A percentile compares a stretch with the other conserved stretches of the same genome.
These are phyloP conservation scores for Escovopsis weberi DNA, from an alignment of 2,329 filamentous ascomycete genomes.

Conservation along the genomic window DNA sequence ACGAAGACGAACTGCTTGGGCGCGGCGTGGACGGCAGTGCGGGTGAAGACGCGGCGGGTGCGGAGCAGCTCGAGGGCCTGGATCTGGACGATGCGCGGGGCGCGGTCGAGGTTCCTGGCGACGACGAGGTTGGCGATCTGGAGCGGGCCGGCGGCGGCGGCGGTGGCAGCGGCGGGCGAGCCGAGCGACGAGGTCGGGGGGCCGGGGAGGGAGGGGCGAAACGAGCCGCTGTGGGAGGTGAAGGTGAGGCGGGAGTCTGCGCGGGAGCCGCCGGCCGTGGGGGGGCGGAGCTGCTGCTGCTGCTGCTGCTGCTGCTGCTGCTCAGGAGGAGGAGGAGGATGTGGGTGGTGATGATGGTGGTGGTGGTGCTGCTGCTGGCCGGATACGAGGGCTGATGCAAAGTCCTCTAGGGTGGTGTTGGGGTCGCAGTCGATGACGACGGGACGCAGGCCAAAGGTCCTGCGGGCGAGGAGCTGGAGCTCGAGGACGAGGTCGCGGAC, in stretches of 20 bases:
- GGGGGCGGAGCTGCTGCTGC: constrained; percentile 12
- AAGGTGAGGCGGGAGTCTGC: constrained; percentile 18
- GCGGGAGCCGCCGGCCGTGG: constrained; percentile 11
- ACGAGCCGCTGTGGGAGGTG: constrained; percentile 12
- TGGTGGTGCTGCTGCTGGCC: constrained; percentile 9
- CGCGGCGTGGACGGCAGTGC: constrained; percentile 56
- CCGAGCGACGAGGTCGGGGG: constrained; percentile 12
- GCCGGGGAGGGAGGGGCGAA: constrained; percentile 12
- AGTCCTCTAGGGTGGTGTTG: constrained; percentile 65
- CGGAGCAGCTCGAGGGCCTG: constrained; percentile 68
- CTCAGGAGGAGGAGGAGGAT: too few species aligned
- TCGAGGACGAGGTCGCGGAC: constrained; percentile 60
- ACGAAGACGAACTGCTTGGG: constrained; percentile 71
- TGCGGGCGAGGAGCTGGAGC: constrained; percentile 53
- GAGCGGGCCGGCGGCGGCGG: constrained; percentile 13
- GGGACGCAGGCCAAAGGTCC: constrained; percentile 58
- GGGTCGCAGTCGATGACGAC: constrained; percentile 58
- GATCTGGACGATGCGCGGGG: constrained; percentile 64
- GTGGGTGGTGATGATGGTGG: constrained; percentile 1
- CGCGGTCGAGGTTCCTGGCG: constrained; percentile 62
- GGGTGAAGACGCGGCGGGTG: constrained; percentile 62
- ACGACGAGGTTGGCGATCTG: constrained; percentile 71
- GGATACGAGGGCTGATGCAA: constrained; percentile 55
- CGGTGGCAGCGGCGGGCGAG: constrained; percentile 14
- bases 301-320: constrained; percentile 1